These are phyloP conservation scores for Amniculicola lignicola DNA, from an alignment of 495 filamentous ascomycete species.

Conservation along the genomic window DNA sequence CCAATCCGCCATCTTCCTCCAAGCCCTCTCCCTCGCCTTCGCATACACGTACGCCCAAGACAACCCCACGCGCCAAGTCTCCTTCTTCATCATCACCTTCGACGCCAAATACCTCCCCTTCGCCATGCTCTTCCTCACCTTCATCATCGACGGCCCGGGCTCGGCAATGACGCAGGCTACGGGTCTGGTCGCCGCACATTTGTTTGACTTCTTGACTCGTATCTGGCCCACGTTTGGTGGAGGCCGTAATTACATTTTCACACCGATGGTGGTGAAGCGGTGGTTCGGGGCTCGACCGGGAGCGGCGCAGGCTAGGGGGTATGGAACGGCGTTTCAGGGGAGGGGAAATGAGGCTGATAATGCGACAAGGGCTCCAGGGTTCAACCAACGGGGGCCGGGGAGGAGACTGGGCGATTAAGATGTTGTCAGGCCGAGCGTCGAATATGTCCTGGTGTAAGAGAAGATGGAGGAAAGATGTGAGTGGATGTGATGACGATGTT, in stretches of 20 bases:
- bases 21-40: conserved; percentile 70
- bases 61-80: conserved; percentile 65
- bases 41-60: conserved; percentile 81
- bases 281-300: conserved; percentile 52
- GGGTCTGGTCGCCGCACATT: conserved; percentile 76
- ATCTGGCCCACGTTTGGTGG: conserved; percentile 82
- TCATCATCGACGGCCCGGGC: conserved; percentile 54
- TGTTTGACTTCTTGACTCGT: conserved; percentile 79
- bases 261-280: conserved; percentile 62
- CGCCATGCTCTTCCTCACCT: conserved; percentile 66
- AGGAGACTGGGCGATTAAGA: conserved; percentile 57
- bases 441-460: too few relatives aligned
- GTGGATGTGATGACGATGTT: too few relatives aligned
- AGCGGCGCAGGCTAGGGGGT: conserved; percentile 46
- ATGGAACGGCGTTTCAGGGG: conserved; percentile 56
- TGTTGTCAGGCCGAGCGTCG: too few relatives aligned
- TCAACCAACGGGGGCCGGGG: conserved; percentile 59
- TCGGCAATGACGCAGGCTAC: conserved; percentile 55
- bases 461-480: too few relatives aligned
- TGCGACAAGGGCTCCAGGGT: conserved; percentile 36
- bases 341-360: conserved; percentile 29
- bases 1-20: conserved; percentile 53
- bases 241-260: conserved; percentile 66
- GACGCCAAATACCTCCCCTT: conserved; percentile 71
- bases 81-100: conserved; percentile 73